Conservation (phyloP, 129 eudicot species). For the Flaveria bidentis region DNA sequence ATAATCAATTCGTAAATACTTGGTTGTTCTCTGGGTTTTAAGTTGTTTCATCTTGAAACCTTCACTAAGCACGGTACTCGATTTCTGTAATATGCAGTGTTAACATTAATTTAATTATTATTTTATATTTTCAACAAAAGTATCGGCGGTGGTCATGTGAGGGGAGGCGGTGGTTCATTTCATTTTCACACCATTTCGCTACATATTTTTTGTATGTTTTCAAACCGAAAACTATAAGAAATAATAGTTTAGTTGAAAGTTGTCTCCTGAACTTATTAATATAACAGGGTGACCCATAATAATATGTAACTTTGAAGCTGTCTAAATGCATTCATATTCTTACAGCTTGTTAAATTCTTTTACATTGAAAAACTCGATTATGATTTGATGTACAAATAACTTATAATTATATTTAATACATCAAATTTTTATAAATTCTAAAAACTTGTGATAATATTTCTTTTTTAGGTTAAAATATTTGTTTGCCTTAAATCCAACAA, state of each 20-base stretch:
- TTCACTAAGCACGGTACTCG: constrained; percentile 35
- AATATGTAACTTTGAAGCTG: not conserved
- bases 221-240: constrained; percentile 1
- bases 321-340: not conserved
- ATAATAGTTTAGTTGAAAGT: not conserved
- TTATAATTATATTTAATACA: too few relatives aligned
- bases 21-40: constrained; percentile 57
- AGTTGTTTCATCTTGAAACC: constrained; percentile 79
- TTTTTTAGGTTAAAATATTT: too few relatives aligned
- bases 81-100: constrained; percentile 27
- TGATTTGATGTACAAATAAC: not conserved
- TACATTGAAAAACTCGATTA: not conserved
- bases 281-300: not conserved
- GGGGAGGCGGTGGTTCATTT: constrained; percentile 43
- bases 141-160: constrained; percentile 83
- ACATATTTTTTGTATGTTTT: not conserved
- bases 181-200: constrained; percentile 19
- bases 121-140: constrained; percentile 27
- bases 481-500: too few relatives aligned
- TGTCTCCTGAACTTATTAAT: constrained; percentile 2
- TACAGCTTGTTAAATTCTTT: not conserved
- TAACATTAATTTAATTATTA: not conserved
- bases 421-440: too few relatives aligned
- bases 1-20: not conserved
- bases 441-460: too few relatives aligned